These are phyloP conservation scores for Cryptosporidium sp. DNA, from an alignment of 169 alveolate species.

Conservation along the genomic window DNA sequence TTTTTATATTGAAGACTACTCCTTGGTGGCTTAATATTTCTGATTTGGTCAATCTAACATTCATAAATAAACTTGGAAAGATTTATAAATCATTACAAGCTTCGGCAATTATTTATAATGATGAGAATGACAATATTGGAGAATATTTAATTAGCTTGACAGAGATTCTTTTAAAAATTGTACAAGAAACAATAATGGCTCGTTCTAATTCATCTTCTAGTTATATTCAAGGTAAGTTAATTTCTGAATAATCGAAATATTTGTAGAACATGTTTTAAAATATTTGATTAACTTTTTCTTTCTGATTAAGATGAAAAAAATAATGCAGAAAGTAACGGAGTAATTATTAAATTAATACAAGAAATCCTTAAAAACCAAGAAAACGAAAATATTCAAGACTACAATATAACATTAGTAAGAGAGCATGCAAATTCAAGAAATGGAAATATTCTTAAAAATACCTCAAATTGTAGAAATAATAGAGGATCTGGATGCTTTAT, in stretches of 20 bases:
- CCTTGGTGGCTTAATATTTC: constrained; percentile 67
- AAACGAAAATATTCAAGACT: neutral
- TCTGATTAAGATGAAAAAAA: neutral
- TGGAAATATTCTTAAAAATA: neutral
- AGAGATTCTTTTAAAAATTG: constrained; percentile 16
- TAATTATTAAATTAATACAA: neutral
- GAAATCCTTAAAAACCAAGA: neutral
- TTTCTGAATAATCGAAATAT: neutral
- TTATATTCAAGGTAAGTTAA: constrained; percentile 5
- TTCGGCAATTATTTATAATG: neutral
- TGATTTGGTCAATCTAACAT: neutral
- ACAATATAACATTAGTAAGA: neutral
- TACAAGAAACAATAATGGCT: neutral
- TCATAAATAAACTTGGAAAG: constrained; percentile 19
- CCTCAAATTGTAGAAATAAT: neutral
- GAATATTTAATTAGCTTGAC: neutral
- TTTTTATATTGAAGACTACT: constrained; percentile 10
- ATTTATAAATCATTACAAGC: constrained; percentile 12
- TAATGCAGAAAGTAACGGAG: neutral
- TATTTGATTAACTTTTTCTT: neutral
- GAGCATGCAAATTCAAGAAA: neutral
- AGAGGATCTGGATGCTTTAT: neutral
- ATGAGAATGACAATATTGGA: neutral
- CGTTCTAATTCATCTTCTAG: neutral
- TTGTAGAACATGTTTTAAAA: too few species aligned